These are phyloP conservation scores for Tuber umbilicatum DNA, from an alignment of 495 filamentous ascomycete genomes.

Conservation along the genomic window DNA sequence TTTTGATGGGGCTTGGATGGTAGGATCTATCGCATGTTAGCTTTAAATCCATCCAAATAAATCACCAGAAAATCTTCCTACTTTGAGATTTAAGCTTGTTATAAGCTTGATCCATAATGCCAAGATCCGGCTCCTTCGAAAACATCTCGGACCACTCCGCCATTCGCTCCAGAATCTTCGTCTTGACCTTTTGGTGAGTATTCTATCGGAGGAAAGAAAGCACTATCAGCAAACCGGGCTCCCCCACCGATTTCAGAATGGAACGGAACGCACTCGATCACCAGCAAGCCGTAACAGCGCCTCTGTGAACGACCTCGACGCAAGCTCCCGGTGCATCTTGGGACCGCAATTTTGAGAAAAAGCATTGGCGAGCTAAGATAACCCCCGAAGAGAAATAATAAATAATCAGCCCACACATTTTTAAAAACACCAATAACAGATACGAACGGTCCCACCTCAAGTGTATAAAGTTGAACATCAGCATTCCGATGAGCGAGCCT, in stretches of 20 bases:
- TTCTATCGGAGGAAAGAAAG: slow-evolving; percentile 49
- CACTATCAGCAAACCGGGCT: background rate
- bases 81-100: slow-evolving; percentile 75
- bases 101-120: slow-evolving; percentile 96
- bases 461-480: slow-evolving; percentile 97
- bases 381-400: slow-evolving; percentile 19
- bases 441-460: slow-evolving; percentile 62
- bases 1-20: slow-evolving; percentile 82
- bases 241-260: background rate
- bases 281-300: slow-evolving; percentile 81
- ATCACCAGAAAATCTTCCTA: slow-evolving; percentile 42
- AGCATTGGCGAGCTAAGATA: slow-evolving; percentile 72
- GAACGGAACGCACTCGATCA: slow-evolving; percentile 56
- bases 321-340: slow-evolving; percentile 85
- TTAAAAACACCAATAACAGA: background rate
- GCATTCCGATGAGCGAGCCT: slow-evolving; percentile 93
- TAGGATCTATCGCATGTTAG: slow-evolving; percentile 60
- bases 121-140: slow-evolving; percentile 77
- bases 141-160: slow-evolving; percentile 96
- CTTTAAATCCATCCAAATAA: background rate
- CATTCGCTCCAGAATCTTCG: slow-evolving; percentile 95
- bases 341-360: slow-evolving; percentile 91
- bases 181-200: slow-evolving; percentile 92
- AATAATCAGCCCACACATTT: slow-evolving; percentile 17
- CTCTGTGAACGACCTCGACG: slow-evolving; percentile 92